Evolutionary conservation across 441 rosid genomes (phyloP).

Genomic region (Jatropha podagrica): DNA sequence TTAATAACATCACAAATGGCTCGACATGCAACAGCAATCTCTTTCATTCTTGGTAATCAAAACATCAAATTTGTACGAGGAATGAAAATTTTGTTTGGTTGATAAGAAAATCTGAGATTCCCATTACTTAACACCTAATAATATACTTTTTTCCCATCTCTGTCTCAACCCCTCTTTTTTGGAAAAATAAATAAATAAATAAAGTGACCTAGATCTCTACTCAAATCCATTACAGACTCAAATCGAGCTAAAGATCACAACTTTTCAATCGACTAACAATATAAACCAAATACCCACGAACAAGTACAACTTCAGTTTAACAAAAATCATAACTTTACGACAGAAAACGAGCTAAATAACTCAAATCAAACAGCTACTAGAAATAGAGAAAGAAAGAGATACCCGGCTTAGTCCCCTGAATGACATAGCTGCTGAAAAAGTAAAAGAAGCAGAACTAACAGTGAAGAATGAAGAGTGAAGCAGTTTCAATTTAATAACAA

Average conservation of each 20-base stretch:
- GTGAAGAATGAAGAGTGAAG: constrained; percentile 6
- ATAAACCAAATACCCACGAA: background rate
- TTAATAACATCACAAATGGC: constrained; percentile 2
- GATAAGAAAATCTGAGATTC: background rate
- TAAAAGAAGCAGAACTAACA: background rate
- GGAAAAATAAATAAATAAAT: background rate
- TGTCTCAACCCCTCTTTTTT: background rate
- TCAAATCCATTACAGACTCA: background rate
- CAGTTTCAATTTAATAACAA: constrained; percentile 10
- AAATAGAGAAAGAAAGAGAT: constrained; percentile 11
- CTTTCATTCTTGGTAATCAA: background rate
- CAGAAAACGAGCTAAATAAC: constrained; percentile 3
- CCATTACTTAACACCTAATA: background rate
- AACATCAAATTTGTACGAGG: background rate
- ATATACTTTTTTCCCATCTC: background rate
- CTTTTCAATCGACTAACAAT: background rate
- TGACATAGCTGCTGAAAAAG: constrained; percentile 38
- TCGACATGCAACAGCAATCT: constrained; percentile 2
- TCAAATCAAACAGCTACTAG: background rate
- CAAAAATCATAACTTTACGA: background rate
- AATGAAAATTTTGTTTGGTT: background rate
- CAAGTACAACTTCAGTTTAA: background rate
- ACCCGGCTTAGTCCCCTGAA: constrained; percentile 57
- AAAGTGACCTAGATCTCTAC: background rate
- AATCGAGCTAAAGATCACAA: constrained; percentile 1